Evolutionary conservation across 768 basidiomycete species (phyloP), one percentile per base, ranked within the genome.

Genomic region (Suillus hirtellus): DNA sequence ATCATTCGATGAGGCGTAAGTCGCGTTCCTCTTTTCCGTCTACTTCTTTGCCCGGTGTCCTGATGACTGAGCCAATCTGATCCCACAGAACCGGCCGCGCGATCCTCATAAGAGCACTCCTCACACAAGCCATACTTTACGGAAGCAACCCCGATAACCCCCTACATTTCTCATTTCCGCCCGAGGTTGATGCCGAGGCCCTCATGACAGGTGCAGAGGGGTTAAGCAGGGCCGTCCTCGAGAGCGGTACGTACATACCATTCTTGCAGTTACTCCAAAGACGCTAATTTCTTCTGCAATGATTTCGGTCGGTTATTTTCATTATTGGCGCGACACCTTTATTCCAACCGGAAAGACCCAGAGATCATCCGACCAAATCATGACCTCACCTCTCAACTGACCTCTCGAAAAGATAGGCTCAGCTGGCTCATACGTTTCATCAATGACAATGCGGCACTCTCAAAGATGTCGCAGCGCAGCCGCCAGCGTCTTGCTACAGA

Each of bases 381-480:
- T 68, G 95, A 97, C 72, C 78, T 96, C 47, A 86, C 86, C 17
- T 81, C 87, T 2, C 95, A 96, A 71, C 75, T 98, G 66, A 82
- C 81, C 5, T 86, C 86, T 46, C 84, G 93, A 35, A 89, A 89
- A 70, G 87, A 89, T 61, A 80, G 92, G 43, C 77, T 96, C 35
- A 87, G 86, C 60, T 93, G 92, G 82, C 80, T 98, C n/a, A 92
- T 96, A 67, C 83, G 82, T 31, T 96, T 95, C 72, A 91, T 97
- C 69, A 92, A 94, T 52, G 89, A 92, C 60, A 96, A 96, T 73
- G 88, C 84, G 0, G 89, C 89, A 6, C 78, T 96, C 42, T 79
- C 78, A 44, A 93, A 92, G 93, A 88, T 96, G 74, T 89, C 95
- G 9, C 93, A 93, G 78, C 75, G 81, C 44, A 86, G 88, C 64